Conservation (phyloP, 768 basidiomycete species). For the Pleurotus tuber-regium region DNA sequence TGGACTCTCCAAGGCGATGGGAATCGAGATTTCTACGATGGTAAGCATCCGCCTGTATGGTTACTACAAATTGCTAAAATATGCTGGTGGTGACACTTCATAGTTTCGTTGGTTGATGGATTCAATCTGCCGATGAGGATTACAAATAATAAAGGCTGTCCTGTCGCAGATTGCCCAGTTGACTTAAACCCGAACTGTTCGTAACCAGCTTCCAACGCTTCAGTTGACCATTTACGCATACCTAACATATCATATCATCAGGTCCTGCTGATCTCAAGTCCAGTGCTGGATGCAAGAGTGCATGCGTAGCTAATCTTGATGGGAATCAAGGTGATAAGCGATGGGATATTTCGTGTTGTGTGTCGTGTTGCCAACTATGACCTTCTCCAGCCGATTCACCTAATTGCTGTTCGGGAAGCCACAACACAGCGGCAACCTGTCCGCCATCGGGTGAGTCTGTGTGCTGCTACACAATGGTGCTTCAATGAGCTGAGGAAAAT, state of each 20-base stretch:
- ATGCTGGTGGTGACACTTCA: neutral
- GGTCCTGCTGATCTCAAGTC: slow-evolving; percentile 37
- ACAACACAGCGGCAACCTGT: slow-evolving; percentile 32
- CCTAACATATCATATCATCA: neutral
- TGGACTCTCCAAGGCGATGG: slow-evolving; percentile 31
- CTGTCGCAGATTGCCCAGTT: slow-evolving; percentile 46
- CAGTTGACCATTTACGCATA: too few relatives aligned
- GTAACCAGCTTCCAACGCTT: too few relatives aligned
- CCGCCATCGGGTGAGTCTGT: slow-evolving; percentile 27
- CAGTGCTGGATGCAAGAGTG: slow-evolving; percentile 53
- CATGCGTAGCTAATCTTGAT: slow-evolving; percentile 38
- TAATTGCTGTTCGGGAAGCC: slow-evolving; percentile 34
- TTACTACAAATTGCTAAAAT: too few relatives aligned
- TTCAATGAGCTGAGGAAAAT: neutral
- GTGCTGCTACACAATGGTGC: slow-evolving; percentile 11
- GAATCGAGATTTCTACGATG: slow-evolving; percentile 39
- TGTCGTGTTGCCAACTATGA: too few relatives aligned
- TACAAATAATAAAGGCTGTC: slow-evolving; percentile 46
- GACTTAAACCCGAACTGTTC: slow-evolving; percentile 56
- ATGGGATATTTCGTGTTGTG: too few relatives aligned
- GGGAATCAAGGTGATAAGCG: slow-evolving; percentile 21
- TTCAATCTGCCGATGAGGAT: slow-evolving; percentile 57
- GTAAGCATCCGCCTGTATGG: neutral
- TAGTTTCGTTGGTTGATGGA: slow-evolving; percentile 59
- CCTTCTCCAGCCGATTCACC: slow-evolving; percentile 17